Base-by-base conservation (phyloP, 2,329 filamentous ascomycete genomes). In the Fusarium lyarnte region DNA sequence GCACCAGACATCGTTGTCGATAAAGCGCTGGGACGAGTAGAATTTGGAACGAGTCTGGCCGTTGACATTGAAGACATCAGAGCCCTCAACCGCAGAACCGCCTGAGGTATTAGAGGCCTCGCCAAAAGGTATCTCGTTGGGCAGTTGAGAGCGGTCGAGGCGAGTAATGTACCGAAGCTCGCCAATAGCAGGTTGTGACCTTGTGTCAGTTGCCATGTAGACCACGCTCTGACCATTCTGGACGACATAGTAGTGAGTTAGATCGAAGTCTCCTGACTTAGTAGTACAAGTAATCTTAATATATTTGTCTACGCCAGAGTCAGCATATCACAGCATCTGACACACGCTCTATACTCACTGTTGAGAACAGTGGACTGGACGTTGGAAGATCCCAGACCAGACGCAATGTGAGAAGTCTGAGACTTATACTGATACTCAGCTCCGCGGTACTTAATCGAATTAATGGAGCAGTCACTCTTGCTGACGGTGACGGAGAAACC, bases 41-140 rank as follows among this genome's bases (percentile, higher is more conserved):
- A 92, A 93, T 79, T 93, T 93, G 80, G 87, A 90, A 42, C 90
- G 87, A 0, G 90, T 92, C 78, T 92, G 83, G 27, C 89, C 87
- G 70, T 84, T 80, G 47, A 92, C 88, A 13, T 89, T 66, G 76
- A 87, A 92, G 63, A 89, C 87, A 64, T 89, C 87, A 2, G 84
- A 86, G 45, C 85, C 90, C 78, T 92, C 90, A 57, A 92, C 79
- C 5, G 87, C 83, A 41, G 71, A 63, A 35, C 85, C 85, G 33
- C 85, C 85, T 4, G 80, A 81, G 1, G 88, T 91, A 29, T 85
- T 89, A 1, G 90, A 91, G 8, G 83, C 88, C 7, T 81, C 80
- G 33, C 86, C 87, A 66, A 87, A 88, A 35, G 87, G 87, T 63
- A 87, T 83, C 76, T 89, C 87, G 54, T 82, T 81, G 4, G 87